Conservation (phyloP, 139 green algal genomes). For the Picochlorum sp. region DNA sequence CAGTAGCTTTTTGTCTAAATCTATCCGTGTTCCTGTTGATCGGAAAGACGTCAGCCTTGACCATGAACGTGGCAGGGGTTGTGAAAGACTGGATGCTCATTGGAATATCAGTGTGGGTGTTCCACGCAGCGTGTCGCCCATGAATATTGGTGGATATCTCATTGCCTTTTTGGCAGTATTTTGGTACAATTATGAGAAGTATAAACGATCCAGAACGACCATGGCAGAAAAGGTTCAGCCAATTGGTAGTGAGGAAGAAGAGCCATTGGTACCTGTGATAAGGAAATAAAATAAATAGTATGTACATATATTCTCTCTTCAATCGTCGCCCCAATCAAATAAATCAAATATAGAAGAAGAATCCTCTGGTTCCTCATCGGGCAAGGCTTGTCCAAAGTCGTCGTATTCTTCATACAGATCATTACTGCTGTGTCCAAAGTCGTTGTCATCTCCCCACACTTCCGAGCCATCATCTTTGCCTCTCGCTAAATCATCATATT, state of each 20-base stretch:
- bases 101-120: constrained; percentile 71
- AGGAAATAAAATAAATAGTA: neutral
- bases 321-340: constrained; percentile 3
- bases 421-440: neutral
- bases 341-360: neutral
- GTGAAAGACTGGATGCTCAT: constrained; percentile 98
- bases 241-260: neutral
- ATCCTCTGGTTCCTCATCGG: no score
- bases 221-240: neutral
- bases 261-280: neutral
- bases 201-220: neutral
- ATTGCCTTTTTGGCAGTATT: constrained; percentile 37
- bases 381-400: no score
- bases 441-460: constrained; percentile 1
- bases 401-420: no score
- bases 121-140: constrained; percentile 63
- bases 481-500: constrained; percentile 8
- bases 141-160: constrained; percentile 70
- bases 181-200: constrained; percentile 19
- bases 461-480: constrained; percentile 17
- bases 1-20: constrained; percentile 61
- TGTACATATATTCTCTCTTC: constrained; percentile 7
- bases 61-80: constrained; percentile 91
- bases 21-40: constrained; percentile 80
- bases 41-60: constrained; percentile 83